Evolutionary conservation across 169 alveolate species (phyloP).

Genomic region (Plasmodium reichenowi): DNA sequence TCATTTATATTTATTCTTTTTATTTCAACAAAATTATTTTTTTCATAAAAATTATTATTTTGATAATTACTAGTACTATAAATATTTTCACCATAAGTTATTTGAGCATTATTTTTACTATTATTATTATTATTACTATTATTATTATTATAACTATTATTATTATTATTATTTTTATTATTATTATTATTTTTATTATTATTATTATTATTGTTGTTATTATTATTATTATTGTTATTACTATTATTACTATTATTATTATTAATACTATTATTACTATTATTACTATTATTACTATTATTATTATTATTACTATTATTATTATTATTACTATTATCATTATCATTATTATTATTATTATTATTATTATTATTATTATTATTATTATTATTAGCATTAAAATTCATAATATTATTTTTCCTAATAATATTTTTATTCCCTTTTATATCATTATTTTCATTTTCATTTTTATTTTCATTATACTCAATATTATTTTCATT

Average conservation of each 20-base stretch:
- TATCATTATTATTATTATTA: neutral
- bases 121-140: neutral
- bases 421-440: neutral
- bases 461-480: neutral
- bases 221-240: neutral
- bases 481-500: neutral
- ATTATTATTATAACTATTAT: neutral
- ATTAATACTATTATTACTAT: neutral
- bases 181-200: neutral
- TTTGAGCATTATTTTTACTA: neutral
- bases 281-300: neutral
- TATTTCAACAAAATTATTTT: neutral
- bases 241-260: neutral
- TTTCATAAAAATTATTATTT: neutral
- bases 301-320: neutral
- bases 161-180: neutral
- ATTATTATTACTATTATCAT: neutral
- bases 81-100: neutral
- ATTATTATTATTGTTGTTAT: neutral
- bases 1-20: slow-evolving; percentile 11
- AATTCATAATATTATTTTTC: neutral
- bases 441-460: no score
- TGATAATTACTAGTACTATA: slow-evolving; percentile 8
- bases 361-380: neutral
- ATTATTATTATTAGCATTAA: neutral